phyloP scores from a whole-genome alignment of 768 basidiomycete genomes.

The Amanita pseudoporphyria region DNA sequence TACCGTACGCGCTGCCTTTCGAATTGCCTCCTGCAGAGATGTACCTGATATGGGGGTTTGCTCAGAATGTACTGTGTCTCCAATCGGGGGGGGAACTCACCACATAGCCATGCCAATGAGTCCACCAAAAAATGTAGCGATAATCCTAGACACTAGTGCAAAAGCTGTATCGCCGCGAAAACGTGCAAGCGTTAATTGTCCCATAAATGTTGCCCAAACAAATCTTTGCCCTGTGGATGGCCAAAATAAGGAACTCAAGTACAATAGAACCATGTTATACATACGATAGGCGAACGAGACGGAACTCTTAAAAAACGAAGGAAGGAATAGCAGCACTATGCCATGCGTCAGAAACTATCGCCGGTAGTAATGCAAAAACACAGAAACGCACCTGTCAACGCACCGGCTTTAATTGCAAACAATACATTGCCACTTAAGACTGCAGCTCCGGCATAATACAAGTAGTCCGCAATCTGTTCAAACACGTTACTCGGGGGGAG shows the following conservation, averaged over 20 bases:
- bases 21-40: constrained; percentile 50
- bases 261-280: constrained; percentile 16
- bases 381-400: constrained; percentile 41
- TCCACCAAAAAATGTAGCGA: constrained; percentile 60
- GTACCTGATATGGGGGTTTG: constrained; percentile 36
- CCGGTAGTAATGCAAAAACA: neutral
- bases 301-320: no score
- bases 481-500: constrained; percentile 55
- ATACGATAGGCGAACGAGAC: constrained; percentile 48
- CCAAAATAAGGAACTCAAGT: constrained; percentile 1
- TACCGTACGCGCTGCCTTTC: constrained; percentile 53
- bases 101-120: no score
- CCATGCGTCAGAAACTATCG: neutral
- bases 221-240: constrained; percentile 41
- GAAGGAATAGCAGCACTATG: constrained; percentile 48
- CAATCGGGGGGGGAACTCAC: constrained; percentile 28
- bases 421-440: constrained; percentile 50
- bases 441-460: constrained; percentile 30
- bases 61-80: neutral
- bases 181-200: constrained; percentile 64
- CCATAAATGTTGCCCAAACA: constrained; percentile 76
- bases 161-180: constrained; percentile 75
- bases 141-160: constrained; percentile 48
- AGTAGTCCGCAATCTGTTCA: constrained; percentile 37
- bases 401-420: constrained; percentile 63